phyloP scores from a whole-genome alignment of 2,329 filamentous ascomycete species.

The Neospermospora avenae region DNA sequence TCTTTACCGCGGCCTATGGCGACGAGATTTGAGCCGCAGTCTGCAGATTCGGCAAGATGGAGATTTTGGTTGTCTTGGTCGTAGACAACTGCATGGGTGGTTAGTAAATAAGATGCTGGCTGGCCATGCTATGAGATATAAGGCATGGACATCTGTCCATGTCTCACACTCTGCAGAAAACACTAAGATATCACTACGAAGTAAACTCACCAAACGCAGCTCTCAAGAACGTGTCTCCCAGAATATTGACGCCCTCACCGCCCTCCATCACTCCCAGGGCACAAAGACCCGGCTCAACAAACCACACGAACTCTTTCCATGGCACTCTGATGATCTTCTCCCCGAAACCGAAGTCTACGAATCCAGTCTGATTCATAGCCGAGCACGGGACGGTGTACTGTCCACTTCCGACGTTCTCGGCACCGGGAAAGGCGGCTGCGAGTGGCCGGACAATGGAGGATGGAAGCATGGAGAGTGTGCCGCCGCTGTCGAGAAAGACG shows the following conservation, averaged over 20 bases:
- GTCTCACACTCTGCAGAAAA: not conserved
- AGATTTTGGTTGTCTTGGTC: conserved; percentile 12
- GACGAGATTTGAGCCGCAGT: conserved; percentile 10
- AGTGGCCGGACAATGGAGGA: conserved; percentile 10
- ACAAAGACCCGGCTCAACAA: conserved; percentile 4
- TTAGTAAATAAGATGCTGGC: not conserved
- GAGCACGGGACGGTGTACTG: conserved; percentile 19
- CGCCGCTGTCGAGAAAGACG: conserved; percentile 19
- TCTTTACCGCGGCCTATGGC: conserved; percentile 1
- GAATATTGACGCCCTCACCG: conserved; percentile 1
- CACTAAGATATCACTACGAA: not conserved
- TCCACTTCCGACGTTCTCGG: conserved; percentile 8
- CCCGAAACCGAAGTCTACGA: conserved; percentile 20
- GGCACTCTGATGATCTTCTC: conserved; percentile 18
- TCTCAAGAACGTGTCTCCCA: conserved; percentile 17
- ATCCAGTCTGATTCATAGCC: conserved; percentile 1
- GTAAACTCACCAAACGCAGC: conserved; percentile 12
- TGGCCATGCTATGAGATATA: too few species aligned
- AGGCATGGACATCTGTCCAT: not conserved
- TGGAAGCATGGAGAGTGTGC: conserved; percentile 18
- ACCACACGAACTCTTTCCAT: conserved; percentile 21
- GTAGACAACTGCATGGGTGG: conserved; percentile 4
- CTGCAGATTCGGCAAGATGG: conserved; percentile 6
- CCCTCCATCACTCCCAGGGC: conserved; percentile 5
- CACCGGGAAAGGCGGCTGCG: conserved; percentile 16